Base-by-base conservation (phyloP, 2,329 filamentous ascomycete species). In the Knoxdaviesia proteae region DNA sequence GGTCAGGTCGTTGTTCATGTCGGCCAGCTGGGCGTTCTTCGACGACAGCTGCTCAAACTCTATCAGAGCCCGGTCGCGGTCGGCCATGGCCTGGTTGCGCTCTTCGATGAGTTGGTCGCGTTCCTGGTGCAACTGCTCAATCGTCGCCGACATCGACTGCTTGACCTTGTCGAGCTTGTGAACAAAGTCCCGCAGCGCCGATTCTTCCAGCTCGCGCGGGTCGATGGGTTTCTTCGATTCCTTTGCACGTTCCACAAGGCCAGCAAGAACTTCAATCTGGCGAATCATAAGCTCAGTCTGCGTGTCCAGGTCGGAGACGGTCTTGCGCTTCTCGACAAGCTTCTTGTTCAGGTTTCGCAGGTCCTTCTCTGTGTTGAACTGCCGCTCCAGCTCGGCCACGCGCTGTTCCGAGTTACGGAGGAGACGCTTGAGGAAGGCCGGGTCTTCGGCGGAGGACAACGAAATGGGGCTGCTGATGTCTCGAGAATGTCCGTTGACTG, bases 241-340 rank as follows among this genome's bases (percentile, higher is more conserved):
- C 61, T 94, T 94, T 43, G 84, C 86, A 42, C 74, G 75, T 55
- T 88, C 81, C 20, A 94, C 76, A 55, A 90, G 88, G 39, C 87
- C 84, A 4, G 84, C 87, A 52, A 94, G 71, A 35, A 88, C 80
- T 54, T 93, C 84, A 11, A 96, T 67, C 58, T 96, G 86, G 36
- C 83, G 80, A 52, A 96, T 83, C 61, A 94, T 88, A 57, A 96
- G 87, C 60, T 96, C 88, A 41, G 86, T 84, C 59, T 94, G 84
- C 0, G 87, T 88, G 56, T 96, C 88, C 42, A 96, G 67, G 11
- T 92, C 82, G 6, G 88, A 88, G 57, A 98, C 90, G 0, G 90
- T 96, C 53, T 92, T 94, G 45, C 90, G 73, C 64, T 96, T 96
- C 59, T 96, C 87, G 34, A 82, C 70, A 30, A 96, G 65, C 55